Evolutionary conservation across 2,329 filamentous ascomycete species (phyloP).

Genomic region (Colletotrichum sp.): DNA sequence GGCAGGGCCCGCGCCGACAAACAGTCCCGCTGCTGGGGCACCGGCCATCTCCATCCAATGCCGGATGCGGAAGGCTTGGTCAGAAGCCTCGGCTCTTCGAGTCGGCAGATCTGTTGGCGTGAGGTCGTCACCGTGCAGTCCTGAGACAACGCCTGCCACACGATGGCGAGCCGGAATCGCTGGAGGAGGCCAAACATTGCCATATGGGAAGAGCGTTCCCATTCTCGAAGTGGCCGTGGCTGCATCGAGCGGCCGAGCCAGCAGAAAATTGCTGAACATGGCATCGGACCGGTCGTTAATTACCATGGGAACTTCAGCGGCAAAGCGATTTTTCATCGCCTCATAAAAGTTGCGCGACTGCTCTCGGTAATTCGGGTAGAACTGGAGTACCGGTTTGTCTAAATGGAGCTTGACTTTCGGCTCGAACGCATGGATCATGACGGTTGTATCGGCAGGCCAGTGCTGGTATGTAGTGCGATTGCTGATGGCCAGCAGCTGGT

Average conservation of each 20-base stretch:
- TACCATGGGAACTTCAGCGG: conserved; percentile 58
- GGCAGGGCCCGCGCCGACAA: conserved; percentile 30
- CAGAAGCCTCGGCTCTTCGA: conserved; percentile 64
- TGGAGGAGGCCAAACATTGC: conserved; percentile 77
- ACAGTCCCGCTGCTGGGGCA: conserved; percentile 28
- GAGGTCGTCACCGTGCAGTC: conserved; percentile 27
- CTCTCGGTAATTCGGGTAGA: conserved; percentile 38
- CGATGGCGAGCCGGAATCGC: conserved; percentile 69
- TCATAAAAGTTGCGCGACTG: neutral
- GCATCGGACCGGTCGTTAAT: conserved; percentile 49
- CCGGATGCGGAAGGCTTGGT: conserved; percentile 74
- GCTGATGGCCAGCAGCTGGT: conserved; percentile 73
- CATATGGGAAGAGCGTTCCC: conserved; percentile 44
- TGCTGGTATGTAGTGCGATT: conserved; percentile 57
- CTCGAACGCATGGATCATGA: conserved; percentile 75
- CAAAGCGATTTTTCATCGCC: conserved; percentile 36
- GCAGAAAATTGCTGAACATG: conserved; percentile 71
- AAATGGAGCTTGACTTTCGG: conserved; percentile 75
- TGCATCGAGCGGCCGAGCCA: conserved; percentile 58
- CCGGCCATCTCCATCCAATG: conserved; percentile 75
- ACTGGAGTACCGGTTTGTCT: conserved; percentile 72
- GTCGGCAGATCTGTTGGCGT: conserved; percentile 45
- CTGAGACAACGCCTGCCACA: conserved; percentile 39
- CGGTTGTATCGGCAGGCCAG: conserved; percentile 69
- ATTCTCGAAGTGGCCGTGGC: conserved; percentile 36